A percentile compares a stretch with the other conserved stretches of the same genome.
These are phyloP conservation scores for Pythium guiyangense DNA, from an alignment of 352 stramenopile genomes.

Conservation along the genomic window DNA sequence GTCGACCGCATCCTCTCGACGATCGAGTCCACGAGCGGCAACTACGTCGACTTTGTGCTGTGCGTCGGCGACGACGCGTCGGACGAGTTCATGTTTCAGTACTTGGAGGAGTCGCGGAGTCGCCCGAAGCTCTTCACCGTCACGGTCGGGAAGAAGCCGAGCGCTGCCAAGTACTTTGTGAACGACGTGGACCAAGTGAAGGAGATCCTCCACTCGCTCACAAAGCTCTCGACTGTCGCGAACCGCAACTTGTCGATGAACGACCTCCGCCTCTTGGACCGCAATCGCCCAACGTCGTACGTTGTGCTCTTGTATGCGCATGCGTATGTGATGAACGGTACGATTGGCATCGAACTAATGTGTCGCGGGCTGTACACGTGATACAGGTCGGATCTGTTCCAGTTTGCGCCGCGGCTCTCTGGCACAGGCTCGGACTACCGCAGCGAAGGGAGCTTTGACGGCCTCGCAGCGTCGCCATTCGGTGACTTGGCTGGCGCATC, in stretches of 20 bases:
- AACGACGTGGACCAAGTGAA: slow-evolving; percentile 97
- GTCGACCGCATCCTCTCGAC: slow-evolving; percentile 93
- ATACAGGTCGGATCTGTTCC: slow-evolving; percentile 25
- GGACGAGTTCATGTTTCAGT: slow-evolving; percentile 98
- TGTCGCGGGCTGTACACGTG: not conserved
- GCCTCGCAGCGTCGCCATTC: slow-evolving; percentile 34
- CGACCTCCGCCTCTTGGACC: slow-evolving; percentile 71
- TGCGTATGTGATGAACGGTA: not conserved
- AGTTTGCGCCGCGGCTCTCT: slow-evolving; percentile 18
- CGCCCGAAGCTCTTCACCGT: slow-evolving; percentile 90
- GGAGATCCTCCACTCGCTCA: slow-evolving; percentile 89
- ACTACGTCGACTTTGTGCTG: slow-evolving; percentile 95
- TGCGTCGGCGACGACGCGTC: slow-evolving; percentile 97
- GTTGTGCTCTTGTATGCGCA: not conserved
- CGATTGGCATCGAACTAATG: not conserved
- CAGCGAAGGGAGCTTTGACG: slow-evolving; percentile 45
- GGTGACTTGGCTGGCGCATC: slow-evolving; percentile 10
- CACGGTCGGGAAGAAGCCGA: slow-evolving; percentile 98
- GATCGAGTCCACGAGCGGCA: slow-evolving; percentile 67
- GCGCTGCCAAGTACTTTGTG: slow-evolving; percentile 96
- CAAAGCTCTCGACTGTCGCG: slow-evolving; percentile 76
- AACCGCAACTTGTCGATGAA: slow-evolving; percentile 87
- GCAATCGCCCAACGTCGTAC: slow-evolving; percentile 42
- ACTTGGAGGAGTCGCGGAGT: slow-evolving; percentile 66
- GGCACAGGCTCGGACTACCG: slow-evolving; percentile 31